Evolutionary conservation across 2,329 filamentous ascomycete species (phyloP).

Genomic region (Xylaria sp.): DNA sequence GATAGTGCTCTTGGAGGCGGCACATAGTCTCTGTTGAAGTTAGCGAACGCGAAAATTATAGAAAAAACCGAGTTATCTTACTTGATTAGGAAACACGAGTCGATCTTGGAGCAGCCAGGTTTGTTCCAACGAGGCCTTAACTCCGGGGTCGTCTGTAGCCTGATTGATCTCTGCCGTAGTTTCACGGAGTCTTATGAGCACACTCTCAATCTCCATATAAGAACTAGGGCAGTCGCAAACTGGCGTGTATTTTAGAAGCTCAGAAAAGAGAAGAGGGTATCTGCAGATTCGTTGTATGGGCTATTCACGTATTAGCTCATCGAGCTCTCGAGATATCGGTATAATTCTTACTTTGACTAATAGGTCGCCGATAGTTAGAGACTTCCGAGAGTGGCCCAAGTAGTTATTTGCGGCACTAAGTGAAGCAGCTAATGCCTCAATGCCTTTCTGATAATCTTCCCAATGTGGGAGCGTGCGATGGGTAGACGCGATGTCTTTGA

Average conservation of each 20-base stretch:
- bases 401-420: slow-evolving; percentile 75
- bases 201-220: slow-evolving; percentile 80
- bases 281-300: slow-evolving; percentile 92
- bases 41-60: slow-evolving; percentile 29
- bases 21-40: slow-evolving; percentile 57
- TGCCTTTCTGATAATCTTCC: slow-evolving; percentile 83
- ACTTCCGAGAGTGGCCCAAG: slow-evolving; percentile 73
- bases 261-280: slow-evolving; percentile 87
- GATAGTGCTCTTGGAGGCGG: slow-evolving; percentile 71
- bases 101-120: slow-evolving; percentile 88
- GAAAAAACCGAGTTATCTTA: slow-evolving; percentile 52
- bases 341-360: slow-evolving; percentile 78
- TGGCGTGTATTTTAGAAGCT: slow-evolving; percentile 84
- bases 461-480: slow-evolving; percentile 76
- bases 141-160: slow-evolving; percentile 79
- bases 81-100: slow-evolving; percentile 77
- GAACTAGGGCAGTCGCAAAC: slow-evolving; percentile 85
- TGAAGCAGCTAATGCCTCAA: slow-evolving; percentile 83
- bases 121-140: slow-evolving; percentile 77
- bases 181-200: slow-evolving; percentile 76
- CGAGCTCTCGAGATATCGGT: background rate
- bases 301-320: slow-evolving; percentile 55
- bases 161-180: slow-evolving; percentile 83
- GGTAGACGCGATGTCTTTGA: slow-evolving; percentile 76
- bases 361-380: slow-evolving; percentile 83